Evolutionary conservation across 1,284 basidiomycete species (phyloP).

Genomic region (Moesziomyces sp.): DNA sequence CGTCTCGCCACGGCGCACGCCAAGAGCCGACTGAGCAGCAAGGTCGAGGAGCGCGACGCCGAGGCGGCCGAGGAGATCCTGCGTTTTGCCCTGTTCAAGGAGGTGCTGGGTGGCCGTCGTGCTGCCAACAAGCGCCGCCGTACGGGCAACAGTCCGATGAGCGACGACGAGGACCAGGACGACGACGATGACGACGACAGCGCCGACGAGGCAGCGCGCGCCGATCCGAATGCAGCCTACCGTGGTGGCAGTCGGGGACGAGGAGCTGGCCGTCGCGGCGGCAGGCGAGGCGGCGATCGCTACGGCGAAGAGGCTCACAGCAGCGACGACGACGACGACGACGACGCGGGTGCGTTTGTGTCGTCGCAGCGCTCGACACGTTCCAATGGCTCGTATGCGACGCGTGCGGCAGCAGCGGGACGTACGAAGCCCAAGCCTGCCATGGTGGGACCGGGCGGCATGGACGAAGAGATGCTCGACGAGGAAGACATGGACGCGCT

Average conservation of each 20-base stretch:
- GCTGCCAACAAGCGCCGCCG: conserved; percentile 70
- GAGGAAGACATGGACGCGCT: conserved; percentile 43
- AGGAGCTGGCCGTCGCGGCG: conserved; percentile 35
- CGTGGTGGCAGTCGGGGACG: conserved; percentile 59
- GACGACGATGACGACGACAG: conserved; percentile 51
- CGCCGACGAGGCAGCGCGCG: conserved; percentile 71
- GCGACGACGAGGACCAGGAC: conserved; percentile 40
- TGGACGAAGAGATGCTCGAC: conserved; percentile 42
- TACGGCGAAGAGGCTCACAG: conserved; percentile 39
- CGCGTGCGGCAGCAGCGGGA: conserved; percentile 44
- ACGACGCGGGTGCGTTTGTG: conserved; percentile 30
- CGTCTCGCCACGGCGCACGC: conserved; percentile 98
- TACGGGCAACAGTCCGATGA: conserved; percentile 52
- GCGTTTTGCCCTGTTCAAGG: conserved; percentile 96
- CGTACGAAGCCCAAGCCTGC: conserved; percentile 16
- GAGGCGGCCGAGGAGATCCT: conserved; percentile 92
- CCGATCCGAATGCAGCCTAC: conserved; percentile 70
- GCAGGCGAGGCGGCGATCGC: conserved; percentile 39
- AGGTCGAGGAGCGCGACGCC: conserved; percentile 88
- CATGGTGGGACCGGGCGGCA: conserved; percentile 40
- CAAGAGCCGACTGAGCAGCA: conserved; percentile 87
- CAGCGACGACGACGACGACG: conserved; percentile 45
- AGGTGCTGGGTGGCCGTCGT: conserved; percentile 80
- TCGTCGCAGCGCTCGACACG: conserved; percentile 33
- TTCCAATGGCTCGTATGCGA: conserved; percentile 55